A percentile compares a stretch with the other conserved stretches of the same genome.
phyloP scores from a whole-genome alignment of 257 asterid genomes.

The Petunia axillaris region DNA sequence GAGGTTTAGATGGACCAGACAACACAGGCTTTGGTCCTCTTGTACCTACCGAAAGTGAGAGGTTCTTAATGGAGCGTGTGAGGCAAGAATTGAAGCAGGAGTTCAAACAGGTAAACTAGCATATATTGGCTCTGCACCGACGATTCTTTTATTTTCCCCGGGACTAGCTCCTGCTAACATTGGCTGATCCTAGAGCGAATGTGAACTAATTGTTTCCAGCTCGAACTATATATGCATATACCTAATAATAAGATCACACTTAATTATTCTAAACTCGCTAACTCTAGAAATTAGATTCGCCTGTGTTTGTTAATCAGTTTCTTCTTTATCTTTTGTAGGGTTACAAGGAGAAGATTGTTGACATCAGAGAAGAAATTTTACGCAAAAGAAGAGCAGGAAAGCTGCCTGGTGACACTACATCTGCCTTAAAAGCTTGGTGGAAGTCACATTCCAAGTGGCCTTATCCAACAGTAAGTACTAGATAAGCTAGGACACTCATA shows the following conservation, averaged over 20 bases:
- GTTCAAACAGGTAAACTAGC: constrained; percentile 43
- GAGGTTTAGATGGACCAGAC: constrained; percentile 46
- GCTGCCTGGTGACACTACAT: constrained; percentile 79
- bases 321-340: constrained; percentile 41
- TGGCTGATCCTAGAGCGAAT: too few relatives aligned
- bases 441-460: constrained; percentile 84
- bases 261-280: too few relatives aligned
- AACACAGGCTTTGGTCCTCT: constrained; percentile 53
- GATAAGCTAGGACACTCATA: background rate
- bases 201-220: background rate
- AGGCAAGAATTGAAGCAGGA: constrained; percentile 63
- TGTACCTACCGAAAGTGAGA: constrained; percentile 57
- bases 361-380: constrained; percentile 72
- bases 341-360: constrained; percentile 74
- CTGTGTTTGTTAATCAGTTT: background rate
- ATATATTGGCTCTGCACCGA: background rate
- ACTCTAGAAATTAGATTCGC: background rate
- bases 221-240: background rate
- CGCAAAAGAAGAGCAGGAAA: constrained; percentile 81
- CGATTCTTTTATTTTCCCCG: background rate
- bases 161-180: too few relatives aligned
- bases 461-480: constrained; percentile 66
- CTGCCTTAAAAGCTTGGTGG: constrained; percentile 81
- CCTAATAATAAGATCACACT: background rate
- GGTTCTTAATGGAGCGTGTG: constrained; percentile 64